Evolutionary conservation across 2,329 filamentous ascomycete genomes (phyloP).

Genomic region (Microdochium paspali): DNA sequence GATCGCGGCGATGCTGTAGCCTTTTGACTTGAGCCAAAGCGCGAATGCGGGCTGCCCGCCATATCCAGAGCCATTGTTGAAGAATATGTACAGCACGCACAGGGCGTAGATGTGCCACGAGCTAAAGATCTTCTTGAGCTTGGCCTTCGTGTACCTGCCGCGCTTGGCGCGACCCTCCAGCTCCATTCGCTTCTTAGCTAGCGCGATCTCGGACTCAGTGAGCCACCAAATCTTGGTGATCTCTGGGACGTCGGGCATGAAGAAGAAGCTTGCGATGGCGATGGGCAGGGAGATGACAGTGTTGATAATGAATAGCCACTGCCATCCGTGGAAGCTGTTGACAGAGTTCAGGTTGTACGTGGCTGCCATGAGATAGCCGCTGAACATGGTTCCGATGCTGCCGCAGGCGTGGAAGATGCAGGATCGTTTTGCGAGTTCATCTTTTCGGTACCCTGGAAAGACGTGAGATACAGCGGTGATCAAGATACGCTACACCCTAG

Average conservation of each 20-base stretch:
- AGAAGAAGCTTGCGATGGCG: slow-evolving; percentile 34
- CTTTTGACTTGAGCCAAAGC: slow-evolving; percentile 34
- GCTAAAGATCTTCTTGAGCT: slow-evolving; percentile 49
- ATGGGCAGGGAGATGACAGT: slow-evolving; percentile 43
- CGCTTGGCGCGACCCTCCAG: slow-evolving; percentile 34
- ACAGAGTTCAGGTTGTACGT: slow-evolving; percentile 37
- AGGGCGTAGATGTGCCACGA: slow-evolving; percentile 58
- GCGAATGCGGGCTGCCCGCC: slow-evolving; percentile 45
- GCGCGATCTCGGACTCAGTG: slow-evolving; percentile 22
- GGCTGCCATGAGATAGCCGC: slow-evolving; percentile 44
- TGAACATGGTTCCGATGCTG: slow-evolving; percentile 25
- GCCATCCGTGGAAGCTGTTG: slow-evolving; percentile 42
- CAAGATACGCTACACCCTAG: no score
- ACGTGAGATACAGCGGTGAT: no score
- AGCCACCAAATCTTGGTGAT: slow-evolving; percentile 28
- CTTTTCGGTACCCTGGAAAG: slow-evolving; percentile 26
- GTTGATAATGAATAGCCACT: slow-evolving; percentile 45
- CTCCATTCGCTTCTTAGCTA: slow-evolving; percentile 29
- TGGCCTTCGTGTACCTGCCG: slow-evolving; percentile 29
- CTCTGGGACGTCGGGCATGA: slow-evolving; percentile 31
- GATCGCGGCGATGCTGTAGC: slow-evolving; percentile 28
- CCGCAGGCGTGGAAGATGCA: slow-evolving; percentile 25
- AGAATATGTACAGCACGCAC: slow-evolving; percentile 49
- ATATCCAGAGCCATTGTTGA: slow-evolving; percentile 47
- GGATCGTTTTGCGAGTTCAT: slow-evolving; percentile 35